Conservation (phyloP, 768 basidiomycete species). For the Dentipellis fragilis region DNA sequence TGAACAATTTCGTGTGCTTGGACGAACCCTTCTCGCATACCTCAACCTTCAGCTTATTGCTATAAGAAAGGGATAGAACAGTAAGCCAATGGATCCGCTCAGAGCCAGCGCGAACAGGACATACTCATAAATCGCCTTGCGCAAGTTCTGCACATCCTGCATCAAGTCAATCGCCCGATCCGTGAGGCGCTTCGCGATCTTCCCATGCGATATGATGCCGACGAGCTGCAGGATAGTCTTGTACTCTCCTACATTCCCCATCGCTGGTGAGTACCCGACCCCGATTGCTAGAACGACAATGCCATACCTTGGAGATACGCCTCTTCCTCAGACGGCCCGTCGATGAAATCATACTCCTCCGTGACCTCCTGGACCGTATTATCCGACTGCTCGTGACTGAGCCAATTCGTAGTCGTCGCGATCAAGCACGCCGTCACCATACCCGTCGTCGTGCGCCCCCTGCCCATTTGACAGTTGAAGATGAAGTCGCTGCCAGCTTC, state of each 20-base stretch:
- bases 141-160: slow-evolving; percentile 95
- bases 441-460: slow-evolving; percentile 88
- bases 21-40: slow-evolving; percentile 68
- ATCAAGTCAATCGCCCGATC: slow-evolving; percentile 86
- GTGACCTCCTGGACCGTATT: slow-evolving; percentile 27
- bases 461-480: slow-evolving; percentile 97
- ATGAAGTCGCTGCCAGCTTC: slow-evolving; percentile 64
- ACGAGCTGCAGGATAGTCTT: slow-evolving; percentile 94
- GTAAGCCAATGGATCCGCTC: background rate
- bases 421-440: slow-evolving; percentile 89
- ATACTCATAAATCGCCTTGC: slow-evolving; percentile 92
- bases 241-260: slow-evolving; percentile 65
- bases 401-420: slow-evolving; percentile 60
- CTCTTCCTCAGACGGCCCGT: slow-evolving; percentile 81
- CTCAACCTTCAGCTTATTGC: slow-evolving; percentile 86
- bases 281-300: background rate
- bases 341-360: slow-evolving; percentile 56
- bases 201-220: slow-evolving; percentile 84
- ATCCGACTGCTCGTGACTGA: slow-evolving; percentile 28
- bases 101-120: slow-evolving; percentile 17
- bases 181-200: slow-evolving; percentile 82
- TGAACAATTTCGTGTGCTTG: slow-evolving; percentile 68
- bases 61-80: slow-evolving; percentile 22
- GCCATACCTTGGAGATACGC: slow-evolving; percentile 73
- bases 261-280: background rate